A percentile compares a stretch with the other conserved stretches of the same genome.
These are phyloP conservation scores for Microcyclospora pomicola DNA, from an alignment of 2,329 filamentous ascomycete species.

Conservation along the genomic window DNA sequence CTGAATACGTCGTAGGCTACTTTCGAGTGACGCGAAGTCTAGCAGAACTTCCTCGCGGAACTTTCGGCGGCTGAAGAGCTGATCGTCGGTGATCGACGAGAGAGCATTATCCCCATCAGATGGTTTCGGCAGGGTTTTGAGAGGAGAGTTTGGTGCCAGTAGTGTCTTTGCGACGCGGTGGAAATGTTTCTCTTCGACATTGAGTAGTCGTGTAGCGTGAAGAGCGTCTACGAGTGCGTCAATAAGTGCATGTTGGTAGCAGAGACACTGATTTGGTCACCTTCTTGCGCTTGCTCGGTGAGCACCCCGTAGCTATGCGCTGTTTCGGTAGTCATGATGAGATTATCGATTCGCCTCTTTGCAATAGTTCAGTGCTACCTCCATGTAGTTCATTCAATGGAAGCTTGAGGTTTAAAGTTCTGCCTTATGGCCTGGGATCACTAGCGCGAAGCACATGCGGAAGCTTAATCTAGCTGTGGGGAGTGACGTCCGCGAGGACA, in stretches of 20 bases:
- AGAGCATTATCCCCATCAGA: conserved; percentile 39
- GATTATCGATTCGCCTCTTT: too few relatives aligned
- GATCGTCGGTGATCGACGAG: conserved; percentile 25
- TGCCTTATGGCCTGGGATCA: too few relatives aligned
- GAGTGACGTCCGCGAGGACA: too few relatives aligned
- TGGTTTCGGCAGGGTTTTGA: conserved; percentile 47
- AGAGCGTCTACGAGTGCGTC: conserved; percentile 47
- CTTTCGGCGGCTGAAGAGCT: conserved; percentile 26
- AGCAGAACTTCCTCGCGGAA: conserved; percentile 73
- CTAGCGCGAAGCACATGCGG: too few relatives aligned
- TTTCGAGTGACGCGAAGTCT: conserved; percentile 81
- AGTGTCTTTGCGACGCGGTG: conserved; percentile 76
- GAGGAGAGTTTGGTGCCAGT: conserved; percentile 51
- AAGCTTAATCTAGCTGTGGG: too few relatives aligned
- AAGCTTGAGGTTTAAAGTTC: too few relatives aligned
- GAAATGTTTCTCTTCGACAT: conserved; percentile 86
- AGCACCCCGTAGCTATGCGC: conserved; percentile 9
- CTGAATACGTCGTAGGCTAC: conserved; percentile 73
- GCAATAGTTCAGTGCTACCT: too few relatives aligned
- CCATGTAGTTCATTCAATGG: too few relatives aligned
- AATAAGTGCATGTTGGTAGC: too few relatives aligned
- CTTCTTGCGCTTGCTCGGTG: conserved; percentile 18
- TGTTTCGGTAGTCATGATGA: not conserved
- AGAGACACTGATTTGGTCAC: conserved; percentile 1
- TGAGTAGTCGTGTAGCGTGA: conserved; percentile 74